phyloP scores from a whole-genome alignment of 2,329 filamentous ascomycete species.

The Claviceps fusiformis region DNA sequence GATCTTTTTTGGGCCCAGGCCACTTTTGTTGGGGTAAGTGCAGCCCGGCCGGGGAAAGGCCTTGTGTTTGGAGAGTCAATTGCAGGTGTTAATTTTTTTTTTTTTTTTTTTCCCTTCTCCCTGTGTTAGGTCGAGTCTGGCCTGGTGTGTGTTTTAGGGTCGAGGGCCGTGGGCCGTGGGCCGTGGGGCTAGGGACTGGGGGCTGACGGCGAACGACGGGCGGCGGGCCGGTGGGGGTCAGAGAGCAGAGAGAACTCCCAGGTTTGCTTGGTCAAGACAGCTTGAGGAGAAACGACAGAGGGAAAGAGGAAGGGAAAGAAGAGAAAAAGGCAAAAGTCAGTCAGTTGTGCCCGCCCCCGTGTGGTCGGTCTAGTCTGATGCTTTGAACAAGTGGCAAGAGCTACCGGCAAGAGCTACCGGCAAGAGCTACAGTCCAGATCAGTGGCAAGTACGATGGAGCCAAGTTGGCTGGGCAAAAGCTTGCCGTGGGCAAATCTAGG shows the following conservation, averaged over 20 bases:
- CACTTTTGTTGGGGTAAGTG: constrained; percentile 2
- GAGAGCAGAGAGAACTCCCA: neutral
- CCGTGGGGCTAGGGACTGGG: too few relatives aligned
- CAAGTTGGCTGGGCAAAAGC: too few relatives aligned
- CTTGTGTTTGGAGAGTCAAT: neutral
- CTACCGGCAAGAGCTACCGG: too few relatives aligned
- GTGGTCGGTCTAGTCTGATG: neutral
- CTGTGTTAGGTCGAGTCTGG: neutral
- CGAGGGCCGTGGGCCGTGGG: too few relatives aligned
- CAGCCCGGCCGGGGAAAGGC: neutral
- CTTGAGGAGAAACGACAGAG: neutral
- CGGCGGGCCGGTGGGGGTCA: neutral
- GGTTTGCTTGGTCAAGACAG: too few relatives aligned
- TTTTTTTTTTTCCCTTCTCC: too few relatives aligned
- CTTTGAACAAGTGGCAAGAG: neutral
- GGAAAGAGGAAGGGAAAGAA: neutral
- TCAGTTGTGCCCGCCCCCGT: neutral
- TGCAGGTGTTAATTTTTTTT: neutral
- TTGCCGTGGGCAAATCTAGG: neutral
- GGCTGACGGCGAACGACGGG: too few relatives aligned
- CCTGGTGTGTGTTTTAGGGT: neutral
- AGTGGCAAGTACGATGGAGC: too few relatives aligned
- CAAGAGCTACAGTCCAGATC: too few relatives aligned
- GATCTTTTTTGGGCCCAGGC: neutral
- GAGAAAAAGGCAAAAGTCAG: neutral